Evolutionary conservation across 257 asterid species (phyloP), one percentile per base, ranked within the genome.

Genomic region (Penstemon newberryi): DNA sequence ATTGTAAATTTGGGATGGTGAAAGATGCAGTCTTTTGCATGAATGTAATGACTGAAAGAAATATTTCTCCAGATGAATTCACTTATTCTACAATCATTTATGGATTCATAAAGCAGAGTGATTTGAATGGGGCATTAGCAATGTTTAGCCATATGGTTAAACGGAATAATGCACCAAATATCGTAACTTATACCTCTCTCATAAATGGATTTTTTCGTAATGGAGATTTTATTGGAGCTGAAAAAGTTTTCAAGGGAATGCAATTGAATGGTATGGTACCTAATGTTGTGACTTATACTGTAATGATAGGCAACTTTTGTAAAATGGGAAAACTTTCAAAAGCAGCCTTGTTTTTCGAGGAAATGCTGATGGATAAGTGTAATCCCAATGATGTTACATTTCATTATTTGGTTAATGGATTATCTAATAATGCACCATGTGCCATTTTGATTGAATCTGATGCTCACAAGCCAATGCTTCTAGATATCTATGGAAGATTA

Each of bases 61-160:
- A 82, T 36, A 73, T 83, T 42, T 63, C 46, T 53, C 97, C 96
- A 0, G 96, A 93, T 75, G 87, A 81, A 61, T 87, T 74, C 67
- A 90, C 96, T 75, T 93, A 85, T 75, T 90, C 96, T 39, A 93
- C 97, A 0, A 70, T 87, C 54, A 88, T 93, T 37, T 95, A 93
- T 85, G 99, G 99, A 54, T 80, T 76, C 39, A 54, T 87, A 64
- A 90, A 90, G 87, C 94, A 88, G 84, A 81, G 78, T 40, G 81
- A 87, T 80, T 68, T 93, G 45, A 42, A 7, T 70, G 75, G 83
- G 56, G 97, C 96, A 43, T 76, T 93, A 58, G 62, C 73, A 36
- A 70, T 88, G 57, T 79, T 90, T 75, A 73, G 89, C 79, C 81
- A 61, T 65, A 78, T 85, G 78, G 52, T 85, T 12, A 90, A 83